Base-by-base conservation (phyloP, 108 stramenopile genomes). In the Heterococcus sp. region DNA sequence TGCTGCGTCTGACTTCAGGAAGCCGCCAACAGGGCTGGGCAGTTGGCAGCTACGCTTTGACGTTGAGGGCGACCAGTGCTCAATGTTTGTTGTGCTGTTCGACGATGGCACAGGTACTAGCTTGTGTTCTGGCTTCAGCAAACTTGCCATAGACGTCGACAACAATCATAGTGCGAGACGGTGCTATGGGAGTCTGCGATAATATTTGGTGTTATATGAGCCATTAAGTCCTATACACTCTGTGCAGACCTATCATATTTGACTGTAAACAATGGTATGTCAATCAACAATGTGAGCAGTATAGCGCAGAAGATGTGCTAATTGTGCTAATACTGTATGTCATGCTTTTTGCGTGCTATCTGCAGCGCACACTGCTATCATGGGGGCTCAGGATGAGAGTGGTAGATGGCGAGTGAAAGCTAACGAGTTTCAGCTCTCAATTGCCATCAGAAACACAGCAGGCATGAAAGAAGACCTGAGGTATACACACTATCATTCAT, bases 361-460 rank as follows among this genome's bases (percentile, higher is more conserved):
- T 58, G 5, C 36, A 75, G 75, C 66, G 66, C 75, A 75, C 66
- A 75, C 75, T 21, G 75, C 75, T 26, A 66, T 75, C 26, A 33
- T 35, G 28, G 36, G 66, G 26, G 35, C 39, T 2, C 38, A 76
- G 34, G 65, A 78, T 27, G 34, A 63, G 40, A 36, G 37, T 1
- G 76, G 76, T 5, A 68, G 76, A 40, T 78, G 76, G 76, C 68
- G 69, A 30, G 64, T 66, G 32, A 34, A 35, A 0, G 76, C 68
- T 8, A 70, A 78, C 69, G 76, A 77, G 40, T 77, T 77, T 39
- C 69, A 67, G 21, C 69, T 77, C 26, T 69, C 76, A 29, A 68
- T 77, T 21, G 37, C 68, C 76, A 11, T 67, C n/a, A 30, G 37
- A 2, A 69, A 67, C 27, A 70, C 63, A 69, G 63, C 76, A 29